Conservation (phyloP, 805 yeast species). For the Schwanniomyces vanrijiae region DNA sequence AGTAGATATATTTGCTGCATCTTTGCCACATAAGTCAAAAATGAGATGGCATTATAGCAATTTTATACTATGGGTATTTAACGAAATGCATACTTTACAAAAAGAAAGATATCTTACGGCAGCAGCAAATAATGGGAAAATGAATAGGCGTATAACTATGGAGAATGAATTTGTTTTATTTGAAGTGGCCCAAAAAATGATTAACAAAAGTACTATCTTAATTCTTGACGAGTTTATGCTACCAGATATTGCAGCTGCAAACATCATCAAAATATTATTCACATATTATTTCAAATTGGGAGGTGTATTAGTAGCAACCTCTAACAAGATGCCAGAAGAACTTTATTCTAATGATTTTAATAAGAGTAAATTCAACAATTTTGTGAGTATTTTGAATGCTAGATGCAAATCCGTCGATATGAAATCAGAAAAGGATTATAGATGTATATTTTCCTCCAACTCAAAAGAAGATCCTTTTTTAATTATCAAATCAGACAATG, state of each 20-base stretch:
- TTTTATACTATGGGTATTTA: constrained; percentile 67
- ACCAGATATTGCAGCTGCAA: constrained; percentile 75
- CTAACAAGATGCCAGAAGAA: constrained; percentile 71
- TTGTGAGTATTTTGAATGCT: constrained; percentile 54
- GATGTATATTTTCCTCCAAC: constrained; percentile 29
- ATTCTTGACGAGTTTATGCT: constrained; percentile 74
- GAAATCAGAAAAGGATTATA: constrained; percentile 58
- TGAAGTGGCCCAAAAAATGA: constrained; percentile 67
- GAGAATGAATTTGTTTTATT: constrained; percentile 65
- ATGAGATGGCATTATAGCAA: constrained; percentile 71
- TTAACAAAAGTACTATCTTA: constrained; percentile 54
- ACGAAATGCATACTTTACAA: constrained; percentile 58
- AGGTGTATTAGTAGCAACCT: constrained; percentile 73
- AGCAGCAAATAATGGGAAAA: constrained; percentile 16
- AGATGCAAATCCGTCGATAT: constrained; percentile 65
- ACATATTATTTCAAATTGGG: constrained; percentile 71
- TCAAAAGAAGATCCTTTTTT: constrained; percentile 24
- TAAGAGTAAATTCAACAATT: constrained; percentile 54
- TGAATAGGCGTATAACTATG: constrained; percentile 29
- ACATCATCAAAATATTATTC: constrained; percentile 62
- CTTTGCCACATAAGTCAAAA: constrained; percentile 62
- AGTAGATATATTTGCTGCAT: constrained; percentile 67
- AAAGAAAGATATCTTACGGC: constrained; percentile 40
- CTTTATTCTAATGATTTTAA: constrained; percentile 66
- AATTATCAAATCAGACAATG: constrained; percentile 27